Conservation (phyloP, 164 flowering plant genomes). For the Vitis amurensis region DNA sequence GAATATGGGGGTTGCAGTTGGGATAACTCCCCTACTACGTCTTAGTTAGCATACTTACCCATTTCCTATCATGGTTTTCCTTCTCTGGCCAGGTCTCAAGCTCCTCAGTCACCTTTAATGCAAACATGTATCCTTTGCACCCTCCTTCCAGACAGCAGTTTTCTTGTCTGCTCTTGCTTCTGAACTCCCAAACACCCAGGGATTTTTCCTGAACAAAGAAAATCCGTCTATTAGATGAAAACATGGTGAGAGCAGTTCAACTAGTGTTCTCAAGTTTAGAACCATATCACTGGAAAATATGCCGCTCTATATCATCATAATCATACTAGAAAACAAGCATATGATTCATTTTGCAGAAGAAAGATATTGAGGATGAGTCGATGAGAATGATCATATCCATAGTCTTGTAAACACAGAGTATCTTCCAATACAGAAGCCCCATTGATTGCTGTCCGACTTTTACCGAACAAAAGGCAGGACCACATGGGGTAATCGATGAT, state of each 20-base stretch:
- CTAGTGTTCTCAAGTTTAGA: not conserved
- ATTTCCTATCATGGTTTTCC: constrained; percentile 45
- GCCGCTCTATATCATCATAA: not conserved
- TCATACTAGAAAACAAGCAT: not conserved
- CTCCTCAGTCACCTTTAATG: constrained; percentile 69
- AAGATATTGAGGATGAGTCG: too few relatives aligned
- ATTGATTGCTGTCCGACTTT: too few relatives aligned
- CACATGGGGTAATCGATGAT: too few relatives aligned
- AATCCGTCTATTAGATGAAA: not conserved
- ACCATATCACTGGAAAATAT: too few relatives aligned
- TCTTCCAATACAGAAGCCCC: too few relatives aligned
- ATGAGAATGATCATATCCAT: too few relatives aligned
- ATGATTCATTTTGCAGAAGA: too few relatives aligned
- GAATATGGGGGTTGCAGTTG: not conserved
- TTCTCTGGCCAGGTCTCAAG: constrained; percentile 76
- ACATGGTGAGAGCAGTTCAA: not conserved
- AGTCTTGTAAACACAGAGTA: too few relatives aligned
- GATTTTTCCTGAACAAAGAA: constrained; percentile 33
- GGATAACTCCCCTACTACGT: not conserved
- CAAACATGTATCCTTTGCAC: constrained; percentile 73
- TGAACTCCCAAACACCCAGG: constrained; percentile 69
- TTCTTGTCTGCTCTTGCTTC: constrained; percentile 64
- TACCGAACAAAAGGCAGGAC: too few relatives aligned
- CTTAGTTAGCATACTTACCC: constrained; percentile 44
- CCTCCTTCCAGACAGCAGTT: constrained; percentile 50